Evolutionary conservation across 2,329 filamentous ascomycete genomes (phyloP).

Genomic region (Ophiocordyceps camponoti-rufipedis): DNA sequence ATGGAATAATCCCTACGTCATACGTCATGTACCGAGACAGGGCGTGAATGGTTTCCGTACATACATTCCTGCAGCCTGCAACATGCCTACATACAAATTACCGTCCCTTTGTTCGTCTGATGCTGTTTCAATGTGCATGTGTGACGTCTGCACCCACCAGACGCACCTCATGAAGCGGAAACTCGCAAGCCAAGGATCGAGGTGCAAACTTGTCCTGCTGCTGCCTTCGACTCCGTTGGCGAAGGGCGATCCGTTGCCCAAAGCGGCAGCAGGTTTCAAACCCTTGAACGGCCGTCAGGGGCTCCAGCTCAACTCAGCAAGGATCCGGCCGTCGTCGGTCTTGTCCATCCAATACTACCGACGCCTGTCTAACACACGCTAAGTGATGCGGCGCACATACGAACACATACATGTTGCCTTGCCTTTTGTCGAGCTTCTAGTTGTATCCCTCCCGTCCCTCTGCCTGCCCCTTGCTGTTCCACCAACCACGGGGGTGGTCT

Average conservation of each 20-base stretch:
- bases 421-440: neutral
- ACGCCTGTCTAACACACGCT: neutral
- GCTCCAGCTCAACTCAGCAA: slow-evolving; percentile 1
- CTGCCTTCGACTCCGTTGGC: neutral
- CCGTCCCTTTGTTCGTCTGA: neutral
- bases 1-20: neutral
- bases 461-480: neutral
- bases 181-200: neutral
- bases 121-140: neutral
- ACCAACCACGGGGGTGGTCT: neutral
- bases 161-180: neutral
- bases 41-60: neutral
- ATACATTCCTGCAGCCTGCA: neutral
- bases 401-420: neutral
- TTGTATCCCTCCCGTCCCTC: neutral
- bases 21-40: neutral
- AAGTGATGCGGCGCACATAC: neutral
- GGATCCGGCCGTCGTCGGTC: slow-evolving; percentile 1
- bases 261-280: neutral
- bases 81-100: neutral
- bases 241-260: neutral
- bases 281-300: neutral
- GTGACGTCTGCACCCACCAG: neutral
- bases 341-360: neutral
- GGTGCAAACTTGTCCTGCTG: neutral